These are phyloP conservation scores for Pisolithus marmoratus DNA, from an alignment of 768 basidiomycete species.

Conservation along the genomic window DNA sequence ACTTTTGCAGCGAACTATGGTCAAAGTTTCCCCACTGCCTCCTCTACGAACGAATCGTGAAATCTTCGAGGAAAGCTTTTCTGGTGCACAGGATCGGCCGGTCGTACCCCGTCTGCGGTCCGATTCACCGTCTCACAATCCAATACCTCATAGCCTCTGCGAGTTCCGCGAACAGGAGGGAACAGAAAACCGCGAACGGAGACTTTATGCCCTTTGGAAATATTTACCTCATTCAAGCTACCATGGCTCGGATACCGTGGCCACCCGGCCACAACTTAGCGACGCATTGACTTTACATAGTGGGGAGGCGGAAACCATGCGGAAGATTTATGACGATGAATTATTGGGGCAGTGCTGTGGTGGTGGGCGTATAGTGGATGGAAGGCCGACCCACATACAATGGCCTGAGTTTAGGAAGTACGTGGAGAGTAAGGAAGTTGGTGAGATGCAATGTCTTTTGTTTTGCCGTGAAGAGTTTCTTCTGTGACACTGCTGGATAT, in stretches of 20 bases:
- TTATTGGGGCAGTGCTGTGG: conserved; percentile 46
- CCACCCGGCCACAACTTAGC: conserved; percentile 9
- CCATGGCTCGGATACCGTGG: conserved; percentile 21
- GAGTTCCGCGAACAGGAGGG: conserved; percentile 67
- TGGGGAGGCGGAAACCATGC: conserved; percentile 49
- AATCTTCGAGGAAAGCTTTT: conserved; percentile 45
- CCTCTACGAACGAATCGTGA: conserved; percentile 39
- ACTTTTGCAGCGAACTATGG: conserved; percentile 13
- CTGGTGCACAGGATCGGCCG: conserved; percentile 49
- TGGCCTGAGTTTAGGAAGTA: conserved; percentile 75
- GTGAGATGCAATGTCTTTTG: conserved; percentile 34
- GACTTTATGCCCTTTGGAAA: conserved; percentile 60
- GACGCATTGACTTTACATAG: conserved; percentile 38
- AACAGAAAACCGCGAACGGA: conserved; percentile 50
- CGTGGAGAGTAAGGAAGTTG: conserved; percentile 75
- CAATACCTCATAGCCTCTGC: conserved; percentile 44
- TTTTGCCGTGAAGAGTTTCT: conserved; percentile 3
- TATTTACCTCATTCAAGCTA: conserved; percentile 38
- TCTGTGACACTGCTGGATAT: conserved; percentile 11
- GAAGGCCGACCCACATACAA: conserved; percentile 41
- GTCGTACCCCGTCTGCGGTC: conserved; percentile 56
- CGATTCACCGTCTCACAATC: conserved; percentile 39
- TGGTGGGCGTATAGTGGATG: conserved; percentile 38
- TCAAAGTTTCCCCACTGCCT: conserved; percentile 13
- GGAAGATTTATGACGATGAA: conserved; percentile 74